Evolutionary conservation across 148 eudicot species (phyloP).

Genomic region (Pharnaceum exiguum): DNA sequence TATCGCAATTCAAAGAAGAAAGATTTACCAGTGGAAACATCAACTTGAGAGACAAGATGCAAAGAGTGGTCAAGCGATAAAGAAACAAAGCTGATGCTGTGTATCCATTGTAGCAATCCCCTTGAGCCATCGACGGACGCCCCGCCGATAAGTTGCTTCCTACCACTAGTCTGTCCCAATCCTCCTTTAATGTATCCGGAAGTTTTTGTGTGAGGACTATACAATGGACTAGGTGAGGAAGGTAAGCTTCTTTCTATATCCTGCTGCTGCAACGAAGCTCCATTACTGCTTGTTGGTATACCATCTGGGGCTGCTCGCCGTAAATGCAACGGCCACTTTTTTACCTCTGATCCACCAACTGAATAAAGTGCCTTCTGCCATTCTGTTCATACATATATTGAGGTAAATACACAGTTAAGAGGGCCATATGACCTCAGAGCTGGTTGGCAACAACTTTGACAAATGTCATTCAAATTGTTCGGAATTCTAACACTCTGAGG

Average conservation of each 20-base stretch:
- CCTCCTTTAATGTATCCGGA: conserved; percentile 77
- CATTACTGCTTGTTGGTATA: conserved; percentile 59
- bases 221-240: conserved; percentile 72
- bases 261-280: conserved; percentile 73
- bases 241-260: conserved; percentile 78
- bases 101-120: conserved; percentile 89
- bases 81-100: conserved; percentile 87
- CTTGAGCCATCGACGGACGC: conserved; percentile 56
- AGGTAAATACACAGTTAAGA: conserved; percentile 1
- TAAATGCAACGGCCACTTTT: conserved; percentile 91
- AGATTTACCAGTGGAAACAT: conserved; percentile 57
- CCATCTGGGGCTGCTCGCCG: conserved; percentile 79
- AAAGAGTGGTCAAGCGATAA: conserved; percentile 80
- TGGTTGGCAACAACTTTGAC: no score
- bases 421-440: no score
- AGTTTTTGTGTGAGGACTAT: conserved; percentile 65
- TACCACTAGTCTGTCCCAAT: conserved; percentile 60
- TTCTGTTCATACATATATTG: conserved; percentile 42
- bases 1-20: background rate
- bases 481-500: no score
- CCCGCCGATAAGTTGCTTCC: conserved; percentile 79
- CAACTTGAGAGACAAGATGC: conserved; percentile 75
- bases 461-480: no score
- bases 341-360: conserved; percentile 83
- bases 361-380: conserved; percentile 96